Base-by-base conservation (phyloP, 2,329 filamentous ascomycete species). In the Claviceps africana region DNA sequence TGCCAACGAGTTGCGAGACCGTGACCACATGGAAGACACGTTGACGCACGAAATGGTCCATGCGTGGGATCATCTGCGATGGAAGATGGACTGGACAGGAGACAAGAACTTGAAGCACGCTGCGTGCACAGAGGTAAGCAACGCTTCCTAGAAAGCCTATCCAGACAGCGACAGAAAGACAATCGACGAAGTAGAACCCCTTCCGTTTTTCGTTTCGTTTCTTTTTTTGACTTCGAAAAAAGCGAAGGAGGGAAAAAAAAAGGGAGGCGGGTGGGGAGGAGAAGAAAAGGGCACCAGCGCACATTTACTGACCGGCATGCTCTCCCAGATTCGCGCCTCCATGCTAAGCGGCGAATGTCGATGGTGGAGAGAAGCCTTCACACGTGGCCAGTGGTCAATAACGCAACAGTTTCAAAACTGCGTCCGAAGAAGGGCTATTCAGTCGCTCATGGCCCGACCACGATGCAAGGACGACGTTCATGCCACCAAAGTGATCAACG, bases 11-110 rank as follows among this genome's bases (percentile, higher is more conserved):
- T 80, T 97, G 64, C 75, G 84, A 54, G 82, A 88, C 64, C 74
- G 82, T 53, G 82, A 83, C 33, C 88, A 95, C 65, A 68, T 95
- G 59, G 93, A 98, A 71, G 93, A 98, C 66, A 95, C 90, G 11
- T 73, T 98, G 62, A 84, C 90, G 30, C 93, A 98, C 68, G 93
- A 98, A 72, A 94, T 98, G 88, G 86, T 98, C 51, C 93, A 98
- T 67, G 90, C 90, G 1, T 97, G 89, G 75, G 93, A 98, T 66
- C 86, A 95, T 66, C 64, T 97, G 60, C 74, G 91, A 57, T 98
- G 88, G 74, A 93, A 95, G 69, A 82, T 96, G 45, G 85, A 97
- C 64, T 87, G 86, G 72, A 68, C 72, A n/a, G 80, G 75, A 4
- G 73, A 77, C 60, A 86, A 72, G 72, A 74, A 88, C 65, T 66